Conservation (phyloP, 768 basidiomycete species). For the Heimioporus sp. region DNA sequence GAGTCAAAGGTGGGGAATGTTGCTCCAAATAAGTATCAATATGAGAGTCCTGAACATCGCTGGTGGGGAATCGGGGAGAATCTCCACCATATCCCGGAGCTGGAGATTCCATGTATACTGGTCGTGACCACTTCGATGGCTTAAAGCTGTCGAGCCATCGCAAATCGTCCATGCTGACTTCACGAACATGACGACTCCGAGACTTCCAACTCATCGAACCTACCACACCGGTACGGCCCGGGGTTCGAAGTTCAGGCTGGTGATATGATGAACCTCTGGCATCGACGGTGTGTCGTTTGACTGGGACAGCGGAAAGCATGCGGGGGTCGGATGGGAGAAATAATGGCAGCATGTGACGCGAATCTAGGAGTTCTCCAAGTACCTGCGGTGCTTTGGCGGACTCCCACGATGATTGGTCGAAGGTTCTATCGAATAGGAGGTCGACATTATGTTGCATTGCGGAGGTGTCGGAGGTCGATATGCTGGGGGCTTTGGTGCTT, state of each 20-base stretch:
- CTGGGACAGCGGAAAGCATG: slow-evolving; percentile 69
- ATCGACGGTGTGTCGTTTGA: slow-evolving; percentile 31
- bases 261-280: slow-evolving; percentile 14
- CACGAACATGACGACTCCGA: slow-evolving; percentile 56
- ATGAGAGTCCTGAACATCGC: slow-evolving; percentile 33
- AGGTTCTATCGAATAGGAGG: slow-evolving; percentile 68
- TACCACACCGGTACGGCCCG: slow-evolving; percentile 38
- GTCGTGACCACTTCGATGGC: slow-evolving; percentile 54
- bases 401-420: slow-evolving; percentile 70
- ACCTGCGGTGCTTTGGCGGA: slow-evolving; percentile 76
- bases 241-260: slow-evolving; percentile 34
- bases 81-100: slow-evolving; percentile 31
- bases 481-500: slow-evolving; percentile 27
- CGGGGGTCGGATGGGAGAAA: slow-evolving; percentile 79
- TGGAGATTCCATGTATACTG: slow-evolving; percentile 32
- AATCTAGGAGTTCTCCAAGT: slow-evolving; percentile 89
- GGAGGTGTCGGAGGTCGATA: slow-evolving; percentile 34
- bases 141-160: slow-evolving; percentile 69
- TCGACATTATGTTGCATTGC: slow-evolving; percentile 63
- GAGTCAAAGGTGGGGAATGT: slow-evolving; percentile 36
- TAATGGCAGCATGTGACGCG: slow-evolving; percentile 88
- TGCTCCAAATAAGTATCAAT: slow-evolving; percentile 38
- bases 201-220: slow-evolving; percentile 58
- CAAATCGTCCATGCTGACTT: slow-evolving; percentile 56
- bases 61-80: slow-evolving; percentile 26